Evolutionary conservation across 2,329 filamentous ascomycete genomes (phyloP), one percentile per base, ranked within the genome.

Genomic region (Thielaviopsis populi): DNA sequence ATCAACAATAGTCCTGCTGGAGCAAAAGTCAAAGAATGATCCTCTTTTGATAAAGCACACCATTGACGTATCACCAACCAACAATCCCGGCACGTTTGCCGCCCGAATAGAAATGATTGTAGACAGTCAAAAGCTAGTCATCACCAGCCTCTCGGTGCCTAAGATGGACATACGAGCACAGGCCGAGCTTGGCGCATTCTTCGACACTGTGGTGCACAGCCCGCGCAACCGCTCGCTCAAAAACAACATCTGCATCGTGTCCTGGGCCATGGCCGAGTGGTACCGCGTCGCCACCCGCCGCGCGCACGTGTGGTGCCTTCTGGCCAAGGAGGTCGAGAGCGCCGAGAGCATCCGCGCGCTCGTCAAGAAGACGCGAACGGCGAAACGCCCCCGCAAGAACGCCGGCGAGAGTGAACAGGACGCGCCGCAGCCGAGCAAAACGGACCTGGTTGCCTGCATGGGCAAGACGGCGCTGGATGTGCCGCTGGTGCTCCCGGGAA

Each of bases 221-320:
- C 65, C 65, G 43, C 48, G 65, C 15, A 74, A 73, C 41, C 76
- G 77, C n/a, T 76, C 76, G 0, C 73, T 82, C 67, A 74, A 76
- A 7, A 76, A 77, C 42, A 86, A 89, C 66, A 72, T 88, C 0
- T 79, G 79, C 22, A 77, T 84, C 5, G 69, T 86, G 0, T 79
- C 79, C 3, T 89, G 85, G 84, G 85, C 84, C 0, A 83, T 89
- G 77, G 79, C 79, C 13, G 83, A 86, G 61, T 89, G 86, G 82
- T 78, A 84, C 66, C 81, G 84, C 2, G 72, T 85, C 1, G 82
- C 84, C 0, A 74, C 79, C 8, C 78, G 79, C 62, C 76, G 86
- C 7, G 86, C 86, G 0, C 75, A 75, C n/a, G 80, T 85, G 63
- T 89, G 86, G 86, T 75, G 76, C 27, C 74, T 73, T 0, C 73